Base-by-base conservation (phyloP, 768 basidiomycete genomes). In the Pisolithus tinctorius region DNA sequence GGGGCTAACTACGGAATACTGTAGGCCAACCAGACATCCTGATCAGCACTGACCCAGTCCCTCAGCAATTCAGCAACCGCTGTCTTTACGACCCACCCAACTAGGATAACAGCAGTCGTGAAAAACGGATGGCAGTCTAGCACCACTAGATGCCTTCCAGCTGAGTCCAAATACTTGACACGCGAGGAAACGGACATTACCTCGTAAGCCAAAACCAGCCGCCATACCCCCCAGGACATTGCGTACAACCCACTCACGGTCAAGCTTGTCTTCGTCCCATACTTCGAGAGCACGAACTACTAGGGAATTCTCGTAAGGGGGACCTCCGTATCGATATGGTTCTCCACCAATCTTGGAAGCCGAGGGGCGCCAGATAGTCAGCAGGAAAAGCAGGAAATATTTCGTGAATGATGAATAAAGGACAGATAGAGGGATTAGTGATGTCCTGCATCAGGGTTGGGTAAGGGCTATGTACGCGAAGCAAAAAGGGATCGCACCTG, bases 211-310 rank as follows among this genome's bases (percentile, higher is more conserved):
- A 63, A 92, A 93, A 1, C 90, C 90, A 30, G 89, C 85, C 10
- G 88, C 84, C 81, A 93, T 84, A 0, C 90, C 90, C 10, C 90
- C 90, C 2, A 93, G 71, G 9, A 91, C 73, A 57, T 93, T 92
- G 25, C 90, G 76, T 4, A 92, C 81, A 6, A 90, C 71, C 90
- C 90, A 93, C 60, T 86, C 87, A 6, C 86, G 79, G 63, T 92
- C 87, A 1, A 92, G 67, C 29, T 77, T 80, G 55, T 84, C 83
- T 47, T 89, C 87, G 55, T 86, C 84, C 48, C 89, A 72, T 3
- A 85, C 58, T 51, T 78, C 71, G 42, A 84, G 72, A 3, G 74
- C 72, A n/a, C 61, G 48, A 7, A 67, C 53, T 23, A 78, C 41
- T 53, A 74, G 59, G 14, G 70, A 69, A 45, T 68, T 63, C 43